Evolutionary conservation across 2,329 filamentous ascomycete species (phyloP), one percentile per base, ranked within the genome.

Genomic region (Cladosporium sp.): DNA sequence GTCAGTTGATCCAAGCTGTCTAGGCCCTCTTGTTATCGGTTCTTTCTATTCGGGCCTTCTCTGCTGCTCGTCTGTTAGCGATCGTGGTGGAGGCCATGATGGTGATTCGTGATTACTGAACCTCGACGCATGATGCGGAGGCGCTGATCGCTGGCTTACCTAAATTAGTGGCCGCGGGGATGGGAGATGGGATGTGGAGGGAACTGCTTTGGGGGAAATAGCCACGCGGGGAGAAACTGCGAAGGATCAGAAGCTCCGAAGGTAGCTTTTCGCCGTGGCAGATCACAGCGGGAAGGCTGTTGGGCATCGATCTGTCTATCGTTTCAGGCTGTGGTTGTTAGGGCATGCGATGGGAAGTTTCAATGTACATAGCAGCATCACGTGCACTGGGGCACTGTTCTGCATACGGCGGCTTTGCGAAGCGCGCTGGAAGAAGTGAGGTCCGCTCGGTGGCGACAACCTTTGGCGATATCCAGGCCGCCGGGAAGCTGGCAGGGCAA

Each of bases 11-110:
- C 51, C 30, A 34, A 36, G 12, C 43, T 47, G 42, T 25, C 40
- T 17, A 43, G 36, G 49, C 34, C 34, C 49, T 14, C 14, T 14
- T 37, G 36, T 15, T 34, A 17, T 25, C 51, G 22, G 30, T n/a
- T 9, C 30, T 50, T 50, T 34, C 51, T 43, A 43, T 34, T 55
- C 51, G 51, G 51, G 38, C 51, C 51, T 47, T 42, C 20, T 55
- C 39, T 34, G 30, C 4, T 34, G 30, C 30, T 47, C 15, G 19
- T 19, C 15, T 19, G 25, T 47, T 28, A 47, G 20, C 25, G 20
- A 47, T 28, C 22, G 30, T 34, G 30, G 30, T 25, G 22, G 43
- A n/a, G 25, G n/a, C n/a, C 28, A 11, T 22, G 5, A 22, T 17
- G 34, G 37, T 22, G 20, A 20, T 28, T 52, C 8, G 14, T 17